Conservation (phyloP, 305 asterid genomes). For the Coffea humblotiana region DNA sequence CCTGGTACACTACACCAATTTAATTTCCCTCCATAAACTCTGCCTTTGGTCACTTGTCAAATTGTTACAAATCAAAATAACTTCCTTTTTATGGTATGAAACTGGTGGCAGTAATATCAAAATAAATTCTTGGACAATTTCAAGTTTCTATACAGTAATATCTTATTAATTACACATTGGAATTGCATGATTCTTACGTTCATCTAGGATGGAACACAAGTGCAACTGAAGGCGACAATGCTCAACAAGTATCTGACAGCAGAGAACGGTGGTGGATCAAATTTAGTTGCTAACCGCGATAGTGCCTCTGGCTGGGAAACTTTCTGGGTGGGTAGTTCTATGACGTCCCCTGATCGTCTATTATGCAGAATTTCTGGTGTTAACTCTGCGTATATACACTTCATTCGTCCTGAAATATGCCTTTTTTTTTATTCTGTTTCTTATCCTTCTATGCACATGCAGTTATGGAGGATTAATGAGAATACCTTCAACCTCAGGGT, state of each 20-base stretch:
- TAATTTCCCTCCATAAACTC: background rate
- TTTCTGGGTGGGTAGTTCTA: conserved; percentile 42
- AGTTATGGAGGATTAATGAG: conserved; percentile 78
- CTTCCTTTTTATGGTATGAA: too few relatives aligned
- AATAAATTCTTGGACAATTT: too few relatives aligned
- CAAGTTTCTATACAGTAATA: too few relatives aligned
- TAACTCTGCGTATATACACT: background rate
- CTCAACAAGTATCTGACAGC: conserved; percentile 61
- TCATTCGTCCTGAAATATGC: background rate
- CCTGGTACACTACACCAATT: conserved; percentile 36
- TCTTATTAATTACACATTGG: background rate
- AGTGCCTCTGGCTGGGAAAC: conserved; percentile 85
- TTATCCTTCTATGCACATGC: background rate
- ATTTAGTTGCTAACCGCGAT: conserved; percentile 60
- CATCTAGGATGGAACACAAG: conserved; percentile 63
- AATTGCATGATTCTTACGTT: background rate
- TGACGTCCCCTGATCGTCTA: background rate
- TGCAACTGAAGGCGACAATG: conserved; percentile 61
- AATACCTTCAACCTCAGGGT: conserved; percentile 61
- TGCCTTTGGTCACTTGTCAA: too few relatives aligned
- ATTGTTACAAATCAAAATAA: too few relatives aligned
- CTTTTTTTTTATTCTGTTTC: too few relatives aligned
- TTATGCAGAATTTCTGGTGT: background rate
- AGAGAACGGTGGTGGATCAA: conserved; percentile 68
- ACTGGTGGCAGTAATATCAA: too few relatives aligned